Evolutionary conservation across 164 flowering plant genomes (phyloP), one percentile per base, ranked within the genome.

Genomic region (Nelumbo lutea): DNA sequence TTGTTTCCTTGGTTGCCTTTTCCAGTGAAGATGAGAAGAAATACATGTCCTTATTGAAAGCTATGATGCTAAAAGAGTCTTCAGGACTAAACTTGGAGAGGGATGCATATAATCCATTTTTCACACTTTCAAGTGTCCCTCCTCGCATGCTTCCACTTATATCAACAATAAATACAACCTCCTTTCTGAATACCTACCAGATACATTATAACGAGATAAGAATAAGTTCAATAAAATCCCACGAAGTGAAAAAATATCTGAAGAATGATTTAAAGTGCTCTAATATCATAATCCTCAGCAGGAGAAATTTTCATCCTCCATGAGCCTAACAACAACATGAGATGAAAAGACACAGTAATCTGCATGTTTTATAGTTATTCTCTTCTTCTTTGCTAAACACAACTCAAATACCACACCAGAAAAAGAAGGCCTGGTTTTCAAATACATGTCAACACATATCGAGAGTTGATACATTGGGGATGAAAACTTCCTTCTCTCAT

Each of bases 101-200:
- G 11, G 93, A 82, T 43, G 82, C 67, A 64, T 76, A 74, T 46
- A 96, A 61, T 42, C 88, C 88, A 75, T 52, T 83, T 72, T 84
- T 87, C 27, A 83, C 75, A 71, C 68, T 84, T 73, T 91, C 97
- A 59, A 93, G 83, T 9, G 86, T 88, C 70, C 67, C 77, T 56
- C 93, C 99, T 53, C 42, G 73, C 97, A 96, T 96, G 83, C 99
- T 96, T 79, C 81, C 86, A 79, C 99, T 96, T 62, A 84, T 87
- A 77, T 96, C 99, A 81, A 93, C 78, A 64, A 87, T 74, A 78
- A 88, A 93, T 55, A 91, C 79, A 60, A 90, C 83, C 69, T 91
- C 86, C 78, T 82, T 88, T 75, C 83, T 84, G 83, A 91, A 86
- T 69, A 84, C 87, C 99, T 95, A 70, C 68, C 50, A 70, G 39